Percentiles rank a stretch among this genome's conserved stretches.
Conservation (phyloP, 805 yeast genomes). For the Candida pseudofarinosa region DNA sequence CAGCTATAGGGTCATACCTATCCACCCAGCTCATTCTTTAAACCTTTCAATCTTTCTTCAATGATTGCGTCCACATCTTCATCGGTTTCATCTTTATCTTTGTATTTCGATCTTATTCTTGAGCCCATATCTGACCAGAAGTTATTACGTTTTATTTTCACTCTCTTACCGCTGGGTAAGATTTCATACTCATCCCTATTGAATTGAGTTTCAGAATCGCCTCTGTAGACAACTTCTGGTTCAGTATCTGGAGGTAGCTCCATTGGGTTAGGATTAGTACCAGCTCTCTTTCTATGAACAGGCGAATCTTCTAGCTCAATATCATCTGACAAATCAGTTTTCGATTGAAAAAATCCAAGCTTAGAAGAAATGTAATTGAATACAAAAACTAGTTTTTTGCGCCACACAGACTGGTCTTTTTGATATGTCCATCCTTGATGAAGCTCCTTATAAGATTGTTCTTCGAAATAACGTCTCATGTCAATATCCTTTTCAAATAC, state of each 20-base stretch:
- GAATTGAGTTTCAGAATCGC: slow-evolving; percentile 28
- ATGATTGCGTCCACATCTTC: slow-evolving; percentile 55
- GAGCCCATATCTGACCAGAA: slow-evolving; percentile 29
- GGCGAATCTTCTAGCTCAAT: slow-evolving; percentile 35
- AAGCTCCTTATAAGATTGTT: slow-evolving; percentile 67
- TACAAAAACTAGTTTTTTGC: not conserved
- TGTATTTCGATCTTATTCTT: slow-evolving; percentile 32
- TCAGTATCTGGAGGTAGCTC: slow-evolving; percentile 51
- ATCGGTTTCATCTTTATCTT: slow-evolving; percentile 14
- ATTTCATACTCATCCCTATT: slow-evolving; percentile 44
- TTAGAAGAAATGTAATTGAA: slow-evolving; percentile 6
- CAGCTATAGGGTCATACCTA: not conserved
- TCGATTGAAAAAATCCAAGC: slow-evolving; percentile 9
- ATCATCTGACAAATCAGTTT: not conserved
- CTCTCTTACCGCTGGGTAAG: slow-evolving; percentile 70
- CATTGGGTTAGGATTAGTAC: slow-evolving; percentile 40
- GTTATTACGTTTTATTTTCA: slow-evolving; percentile 34
- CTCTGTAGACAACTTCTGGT: slow-evolving; percentile 22
- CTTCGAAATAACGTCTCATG: slow-evolving; percentile 67
- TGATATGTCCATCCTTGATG: slow-evolving; percentile 75
- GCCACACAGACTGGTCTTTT: slow-evolving; percentile 35
- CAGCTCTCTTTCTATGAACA: slow-evolving; percentile 43
- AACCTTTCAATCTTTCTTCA: slow-evolving; percentile 36
- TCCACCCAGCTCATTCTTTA: slow-evolving; percentile 5
- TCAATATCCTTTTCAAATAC: slow-evolving; percentile 66